phyloP scores from a whole-genome alignment of 2,329 filamentous ascomycete species.

The Aspergillus melleus region DNA sequence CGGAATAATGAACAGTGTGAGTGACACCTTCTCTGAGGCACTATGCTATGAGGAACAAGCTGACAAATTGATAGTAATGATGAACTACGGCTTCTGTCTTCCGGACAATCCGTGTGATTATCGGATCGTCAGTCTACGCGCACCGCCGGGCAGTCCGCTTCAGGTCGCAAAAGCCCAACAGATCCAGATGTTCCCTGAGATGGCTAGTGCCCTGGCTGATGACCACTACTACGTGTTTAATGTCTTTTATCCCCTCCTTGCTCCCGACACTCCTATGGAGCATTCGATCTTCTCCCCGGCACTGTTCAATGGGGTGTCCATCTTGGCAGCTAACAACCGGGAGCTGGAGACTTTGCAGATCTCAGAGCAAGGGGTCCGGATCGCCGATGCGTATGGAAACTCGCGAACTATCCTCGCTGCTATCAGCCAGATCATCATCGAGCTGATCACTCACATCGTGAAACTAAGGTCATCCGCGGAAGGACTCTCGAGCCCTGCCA shows the following conservation, averaged over 20 bases:
- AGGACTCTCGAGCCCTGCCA: conserved; percentile 31
- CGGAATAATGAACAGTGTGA: conserved; percentile 70
- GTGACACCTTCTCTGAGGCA: conserved; percentile 8
- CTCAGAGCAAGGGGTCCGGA: conserved; percentile 30
- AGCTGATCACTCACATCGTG: conserved; percentile 41
- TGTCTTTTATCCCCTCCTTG: conserved; percentile 44
- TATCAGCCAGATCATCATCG: conserved; percentile 42
- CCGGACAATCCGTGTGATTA: conserved; percentile 46
- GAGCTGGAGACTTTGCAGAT: conserved; percentile 39
- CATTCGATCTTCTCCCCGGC: conserved; percentile 45
- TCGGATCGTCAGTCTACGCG: conserved; percentile 41
- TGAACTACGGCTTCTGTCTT: conserved; percentile 50
- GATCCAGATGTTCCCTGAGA: conserved; percentile 33
- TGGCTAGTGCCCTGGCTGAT: conserved; percentile 25
- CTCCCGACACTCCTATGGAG: conserved; percentile 36
- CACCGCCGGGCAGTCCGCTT: conserved; percentile 41
- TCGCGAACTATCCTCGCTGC: conserved; percentile 41
- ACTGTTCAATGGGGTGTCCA: conserved; percentile 42
- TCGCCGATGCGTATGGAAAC: conserved; percentile 34
- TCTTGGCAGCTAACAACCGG: conserved; percentile 43
- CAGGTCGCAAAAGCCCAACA: conserved; percentile 36
- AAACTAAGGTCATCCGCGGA: conserved; percentile 33
- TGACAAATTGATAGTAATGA: conserved; percentile 36
- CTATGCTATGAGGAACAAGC: not conserved
- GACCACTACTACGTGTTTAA: conserved; percentile 48